Base-by-base conservation (phyloP, 306 rosid genomes). In the Lathyrus oleraceus region DNA sequence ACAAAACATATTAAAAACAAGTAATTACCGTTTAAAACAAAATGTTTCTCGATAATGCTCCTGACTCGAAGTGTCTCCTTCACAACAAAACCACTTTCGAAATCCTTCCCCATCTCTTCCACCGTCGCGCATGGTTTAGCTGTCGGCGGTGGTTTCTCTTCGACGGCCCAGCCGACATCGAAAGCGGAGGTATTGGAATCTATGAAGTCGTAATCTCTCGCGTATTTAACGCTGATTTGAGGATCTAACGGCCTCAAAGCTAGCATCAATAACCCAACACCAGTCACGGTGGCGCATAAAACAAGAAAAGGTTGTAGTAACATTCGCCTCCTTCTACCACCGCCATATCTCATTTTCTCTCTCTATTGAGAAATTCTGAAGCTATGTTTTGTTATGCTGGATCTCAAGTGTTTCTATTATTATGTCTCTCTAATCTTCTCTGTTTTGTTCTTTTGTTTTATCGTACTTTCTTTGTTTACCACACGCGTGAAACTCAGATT, bases 31-130 rank as follows among this genome's bases (percentile, higher is more conserved):
- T 88, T 87, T 28, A 87, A 27, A 70, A 53, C 40, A 58, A 94
- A 90, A 78, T 94, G 98, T 9, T 85, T 48, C 28, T 77, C 79
- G 57, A 94, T 85, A 27, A 87, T 65, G 67, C 71, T 80, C 81
- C 97, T 84, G 42, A 88, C 87, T 83, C 87, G 74, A 40, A 85
- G 77, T 23, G 89, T 83, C 48, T 88, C 87, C 44, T 67, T 69
- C 81, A 78, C 79, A 56, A 51, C 76, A 69, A 73, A 67, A 45
- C 80, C 81, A 15, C 71, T 69, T 14, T 62, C 54, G 39, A 87
- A 85, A 56, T 80, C 83, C 43, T 83, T 62, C 30, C 97, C 98
- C 98, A 94, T 94, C 78, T 85, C 86, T 61, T 90, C 96, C 81
- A 94, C 97, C 80, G 92, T 84, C 3, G 88, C 92, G 48, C 98